phyloP scores from a whole-genome alignment of 208 protist genomes.

The Novymonas esmeraldas region DNA sequence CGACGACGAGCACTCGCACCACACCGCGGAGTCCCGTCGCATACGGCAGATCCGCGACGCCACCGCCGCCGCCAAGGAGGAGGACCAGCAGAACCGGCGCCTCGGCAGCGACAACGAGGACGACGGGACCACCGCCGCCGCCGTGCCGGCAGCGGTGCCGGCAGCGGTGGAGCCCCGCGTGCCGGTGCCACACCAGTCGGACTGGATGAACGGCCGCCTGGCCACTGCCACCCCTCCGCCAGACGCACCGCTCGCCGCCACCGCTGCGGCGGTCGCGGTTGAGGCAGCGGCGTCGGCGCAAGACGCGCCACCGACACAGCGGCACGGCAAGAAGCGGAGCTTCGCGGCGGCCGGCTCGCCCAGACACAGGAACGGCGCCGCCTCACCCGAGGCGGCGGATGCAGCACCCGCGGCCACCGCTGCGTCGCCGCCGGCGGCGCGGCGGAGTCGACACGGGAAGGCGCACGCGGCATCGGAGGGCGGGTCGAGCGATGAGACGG shows the following conservation, averaged over 20 bases:
- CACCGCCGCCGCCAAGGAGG: slow-evolving; percentile 17
- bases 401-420: background rate
- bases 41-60: slow-evolving; percentile 29
- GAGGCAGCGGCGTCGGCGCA: background rate
- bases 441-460: background rate
- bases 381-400: background rate
- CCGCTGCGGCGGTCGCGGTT: background rate
- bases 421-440: no score
- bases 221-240: slow-evolving; percentile 6
- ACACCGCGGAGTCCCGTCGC: slow-evolving; percentile 60
- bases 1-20: slow-evolving; percentile 79
- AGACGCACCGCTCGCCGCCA: slow-evolving; percentile 1
- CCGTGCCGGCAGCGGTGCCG: background rate
- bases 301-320: no score
- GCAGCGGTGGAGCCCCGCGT: background rate
- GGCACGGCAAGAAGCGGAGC: background rate
- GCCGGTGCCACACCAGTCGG: slow-evolving; percentile 9
- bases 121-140: background rate
- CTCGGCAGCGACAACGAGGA: slow-evolving; percentile 2
- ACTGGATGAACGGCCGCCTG: slow-evolving; percentile 32
- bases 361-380: background rate
- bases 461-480: background rate
- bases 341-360: background rate
- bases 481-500: slow-evolving; percentile 10
- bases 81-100: background rate